These are phyloP conservation scores for Elasticomyces elasticus DNA, from an alignment of 495 filamentous ascomycete species.

Conservation along the genomic window DNA sequence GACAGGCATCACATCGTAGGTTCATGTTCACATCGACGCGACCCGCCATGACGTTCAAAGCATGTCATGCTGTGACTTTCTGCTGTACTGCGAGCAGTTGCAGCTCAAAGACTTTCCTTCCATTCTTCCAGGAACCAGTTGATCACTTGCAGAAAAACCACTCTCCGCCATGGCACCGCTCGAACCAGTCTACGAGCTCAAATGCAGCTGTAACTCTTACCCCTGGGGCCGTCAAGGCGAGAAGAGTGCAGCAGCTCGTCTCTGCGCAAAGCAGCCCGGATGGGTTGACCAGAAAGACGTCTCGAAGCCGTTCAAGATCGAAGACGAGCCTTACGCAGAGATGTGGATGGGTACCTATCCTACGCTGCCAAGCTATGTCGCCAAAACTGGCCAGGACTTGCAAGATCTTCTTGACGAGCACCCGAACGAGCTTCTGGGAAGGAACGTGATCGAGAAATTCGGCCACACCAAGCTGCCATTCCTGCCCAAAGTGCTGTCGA, in stretches of 20 bases:
- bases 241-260: conserved; percentile 52
- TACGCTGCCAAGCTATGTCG: conserved; percentile 52
- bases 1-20: neutral
- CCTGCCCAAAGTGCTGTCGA: conserved; percentile 70
- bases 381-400: conserved; percentile 53
- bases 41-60: neutral
- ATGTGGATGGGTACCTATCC: conserved; percentile 76
- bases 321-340: conserved; percentile 58
- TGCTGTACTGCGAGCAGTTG: neutral
- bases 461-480: conserved; percentile 56
- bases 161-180: neutral
- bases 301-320: conserved; percentile 15
- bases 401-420: conserved; percentile 55
- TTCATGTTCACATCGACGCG: neutral
- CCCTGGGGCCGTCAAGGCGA: conserved; percentile 64
- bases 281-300: conserved; percentile 41
- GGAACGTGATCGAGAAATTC: conserved; percentile 52
- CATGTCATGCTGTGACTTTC: neutral
- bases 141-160: neutral
- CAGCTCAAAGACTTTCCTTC: neutral
- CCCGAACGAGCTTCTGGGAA: conserved; percentile 53
- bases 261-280: conserved; percentile 56
- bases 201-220: conserved; percentile 46
- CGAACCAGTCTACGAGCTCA: conserved; percentile 41
- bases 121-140: neutral